A percentile compares a stretch with the other conserved stretches of the same genome.
These are phyloP conservation scores for Suillus hirtellus DNA, from an alignment of 768 basidiomycete genomes.

Conservation along the genomic window DNA sequence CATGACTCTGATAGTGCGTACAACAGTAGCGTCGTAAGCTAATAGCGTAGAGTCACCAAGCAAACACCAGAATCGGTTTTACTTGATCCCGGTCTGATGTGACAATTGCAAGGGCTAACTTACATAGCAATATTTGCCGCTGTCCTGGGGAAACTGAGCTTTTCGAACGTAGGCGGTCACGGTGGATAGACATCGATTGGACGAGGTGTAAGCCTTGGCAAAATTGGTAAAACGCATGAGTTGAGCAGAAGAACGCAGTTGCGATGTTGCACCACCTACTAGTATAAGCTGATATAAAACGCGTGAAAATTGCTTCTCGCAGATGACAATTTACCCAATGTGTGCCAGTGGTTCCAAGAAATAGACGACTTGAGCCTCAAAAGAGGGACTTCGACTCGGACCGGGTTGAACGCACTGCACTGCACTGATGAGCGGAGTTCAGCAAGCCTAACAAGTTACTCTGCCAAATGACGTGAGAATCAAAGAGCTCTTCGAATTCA, in stretches of 20 bases:
- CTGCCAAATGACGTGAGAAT: slow-evolving; percentile 28
- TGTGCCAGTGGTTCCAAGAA: too few relatives aligned
- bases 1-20: too few relatives aligned
- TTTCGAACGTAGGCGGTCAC: slow-evolving; percentile 27
- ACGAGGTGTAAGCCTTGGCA: slow-evolving; percentile 25
- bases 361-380: too few relatives aligned
- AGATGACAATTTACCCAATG: slow-evolving; percentile 24
- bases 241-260: slow-evolving; percentile 26
- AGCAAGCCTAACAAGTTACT: slow-evolving; percentile 20
- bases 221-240: slow-evolving; percentile 28
- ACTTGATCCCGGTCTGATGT: too few relatives aligned
- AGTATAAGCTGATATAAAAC: not conserved
- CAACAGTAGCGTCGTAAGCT: too few relatives aligned
- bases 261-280: slow-evolving; percentile 27
- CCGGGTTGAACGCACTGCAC: slow-evolving; percentile 16
- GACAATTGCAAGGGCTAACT: too few relatives aligned
- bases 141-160: not conserved
- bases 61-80: too few relatives aligned
- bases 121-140: too few relatives aligned
- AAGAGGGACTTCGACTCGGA: too few relatives aligned
- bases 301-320: not conserved
- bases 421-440: slow-evolving; percentile 14
- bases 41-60: too few relatives aligned
- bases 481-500: slow-evolving; percentile 14
- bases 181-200: not conserved